A percentile compares a stretch with the other conserved stretches of the same genome.
phyloP scores from a whole-genome alignment of 2,329 filamentous ascomycete species.

The Sporothrix euskadiensis region DNA sequence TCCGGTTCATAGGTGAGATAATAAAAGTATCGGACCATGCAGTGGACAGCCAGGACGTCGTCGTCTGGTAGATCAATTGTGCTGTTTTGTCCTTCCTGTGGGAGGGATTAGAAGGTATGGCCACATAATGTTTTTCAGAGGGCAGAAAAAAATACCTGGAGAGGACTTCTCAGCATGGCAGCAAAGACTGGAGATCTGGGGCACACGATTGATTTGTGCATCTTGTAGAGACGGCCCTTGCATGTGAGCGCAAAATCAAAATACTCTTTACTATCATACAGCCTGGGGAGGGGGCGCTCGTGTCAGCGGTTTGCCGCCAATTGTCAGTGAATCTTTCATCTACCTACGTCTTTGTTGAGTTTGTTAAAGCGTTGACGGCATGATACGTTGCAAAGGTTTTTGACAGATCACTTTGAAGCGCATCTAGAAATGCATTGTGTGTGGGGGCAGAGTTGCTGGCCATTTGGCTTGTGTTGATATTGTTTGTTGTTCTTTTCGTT shows the following conservation, averaged over 20 bases:
- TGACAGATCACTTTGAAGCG: neutral
- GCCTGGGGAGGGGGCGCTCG: neutral
- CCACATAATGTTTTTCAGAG: neutral
- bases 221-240: neutral
- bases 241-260: slow-evolving; percentile 1
- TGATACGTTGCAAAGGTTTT: neutral
- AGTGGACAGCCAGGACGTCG: neutral
- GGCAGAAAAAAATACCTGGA: neutral
- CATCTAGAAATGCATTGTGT: neutral
- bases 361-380: neutral
- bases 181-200: neutral
- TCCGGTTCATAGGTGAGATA: neutral
- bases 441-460: neutral
- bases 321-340: neutral
- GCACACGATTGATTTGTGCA: neutral
- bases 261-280: slow-evolving; percentile 1
- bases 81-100: neutral
- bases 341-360: neutral
- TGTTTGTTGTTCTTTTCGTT: neutral
- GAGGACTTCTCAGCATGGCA: slow-evolving; percentile 1
- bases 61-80: neutral
- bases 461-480: neutral
- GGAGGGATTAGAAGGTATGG: neutral
- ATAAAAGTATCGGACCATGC: neutral
- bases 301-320: neutral